Evolutionary conservation across 2,329 filamentous ascomycete genomes (phyloP), one percentile per base, ranked within the genome.

Genomic region (Harringtonia aguacate): DNA sequence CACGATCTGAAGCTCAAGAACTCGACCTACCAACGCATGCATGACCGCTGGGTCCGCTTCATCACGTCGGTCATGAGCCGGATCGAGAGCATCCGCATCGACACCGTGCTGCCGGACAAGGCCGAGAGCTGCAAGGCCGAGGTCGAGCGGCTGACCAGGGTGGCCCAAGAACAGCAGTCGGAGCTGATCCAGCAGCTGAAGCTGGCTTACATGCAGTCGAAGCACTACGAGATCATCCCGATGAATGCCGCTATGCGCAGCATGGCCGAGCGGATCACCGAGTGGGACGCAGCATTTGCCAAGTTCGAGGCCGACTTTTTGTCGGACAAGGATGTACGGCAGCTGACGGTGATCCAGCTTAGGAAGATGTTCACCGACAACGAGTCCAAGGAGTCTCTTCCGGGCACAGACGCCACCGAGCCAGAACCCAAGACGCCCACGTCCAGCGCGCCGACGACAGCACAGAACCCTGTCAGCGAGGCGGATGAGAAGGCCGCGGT

Each of bases 151-250:
- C 67, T 98, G 40, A 77, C 73, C 30, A 85, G 82, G 56, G 86
- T 82, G 52, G 86, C 86, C 0, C 84, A 88, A 47, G 87, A 94
- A 31, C 90, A 98, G 50, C 84, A 94, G 53, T 67, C 75, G 5
- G 70, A 74, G 43, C 69, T 97, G 42, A 71, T 88, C 41, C 76
- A 76, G 42, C 85, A 86, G 49, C 70, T 98, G 10, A 88, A 95
- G 59, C 81, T 89, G 29, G 86, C 86, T 49, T 98, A 98, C 58
- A 88, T 92, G 66, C 81, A 81, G 50, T 95, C 89, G 3, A 89
- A 87, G 57, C 97, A 97, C 58, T 98, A 95, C 67, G 92, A 98
- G 62, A 82, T 95, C 44, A 89, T 97, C 40, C 92, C 94, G 1
- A 74, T 98, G 50, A 98, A 97, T 54, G 75, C 83, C 46, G 84